These are phyloP conservation scores for Echeveria elegans DNA, from an alignment of 164 flowering plant species.

Conservation along the genomic window DNA sequence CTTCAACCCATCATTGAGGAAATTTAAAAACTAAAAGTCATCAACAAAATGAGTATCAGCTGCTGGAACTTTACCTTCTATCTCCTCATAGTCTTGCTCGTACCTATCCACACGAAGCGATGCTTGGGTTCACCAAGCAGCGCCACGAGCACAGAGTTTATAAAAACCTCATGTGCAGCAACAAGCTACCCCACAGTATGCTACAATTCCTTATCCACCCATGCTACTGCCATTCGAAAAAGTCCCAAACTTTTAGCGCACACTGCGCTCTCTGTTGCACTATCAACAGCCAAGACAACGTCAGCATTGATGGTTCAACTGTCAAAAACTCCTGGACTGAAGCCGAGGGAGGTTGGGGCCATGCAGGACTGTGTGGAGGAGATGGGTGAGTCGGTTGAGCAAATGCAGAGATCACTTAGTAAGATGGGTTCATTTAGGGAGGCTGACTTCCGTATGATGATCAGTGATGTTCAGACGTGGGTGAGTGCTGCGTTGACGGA, in stretches of 20 bases:
- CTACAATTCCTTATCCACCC: conserved; percentile 35
- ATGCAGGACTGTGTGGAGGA: conserved; percentile 57
- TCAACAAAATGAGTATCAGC: not conserved
- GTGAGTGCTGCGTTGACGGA: conserved; percentile 71
- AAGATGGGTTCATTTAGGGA: conserved; percentile 34
- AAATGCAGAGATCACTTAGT: conserved; percentile 27
- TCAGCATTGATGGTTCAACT: conserved; percentile 26
- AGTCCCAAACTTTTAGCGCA: conserved; percentile 41
- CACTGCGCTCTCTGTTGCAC: conserved; percentile 47
- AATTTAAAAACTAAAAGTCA: not conserved
- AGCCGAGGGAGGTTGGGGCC: conserved; percentile 31
- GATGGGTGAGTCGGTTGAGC: conserved; percentile 35
- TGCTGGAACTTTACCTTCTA: not conserved
- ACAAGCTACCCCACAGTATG: conserved; percentile 59
- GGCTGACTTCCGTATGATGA: conserved; percentile 18
- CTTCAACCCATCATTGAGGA: not conserved
- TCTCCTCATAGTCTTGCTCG: not conserved
- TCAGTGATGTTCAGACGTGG: conserved; percentile 58
- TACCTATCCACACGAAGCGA: not conserved
- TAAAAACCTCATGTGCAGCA: conserved; percentile 34
- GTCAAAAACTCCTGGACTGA: conserved; percentile 22
- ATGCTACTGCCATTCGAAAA: conserved; percentile 37
- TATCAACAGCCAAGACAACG: conserved; percentile 24
- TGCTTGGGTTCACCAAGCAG: not conserved
- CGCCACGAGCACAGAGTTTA: conserved; percentile 34